phyloP scores from a whole-genome alignment of 2,329 filamentous ascomycete species.

The Aureobasidium sp. region DNA sequence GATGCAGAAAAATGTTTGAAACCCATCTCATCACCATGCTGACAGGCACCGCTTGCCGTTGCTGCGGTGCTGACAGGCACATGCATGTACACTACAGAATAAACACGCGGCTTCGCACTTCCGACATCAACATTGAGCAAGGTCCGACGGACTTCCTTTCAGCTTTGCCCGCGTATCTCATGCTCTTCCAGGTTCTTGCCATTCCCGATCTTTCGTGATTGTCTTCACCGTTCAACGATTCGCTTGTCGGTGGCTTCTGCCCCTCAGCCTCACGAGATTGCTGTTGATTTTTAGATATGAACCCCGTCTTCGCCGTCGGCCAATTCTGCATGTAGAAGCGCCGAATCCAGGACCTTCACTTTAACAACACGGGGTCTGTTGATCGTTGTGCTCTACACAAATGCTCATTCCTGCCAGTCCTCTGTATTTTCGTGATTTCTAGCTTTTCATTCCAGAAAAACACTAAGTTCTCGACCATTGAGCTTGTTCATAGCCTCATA shows the following conservation, averaged over 20 bases:
- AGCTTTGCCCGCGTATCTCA: not conserved
- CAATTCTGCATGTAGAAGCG: not conserved
- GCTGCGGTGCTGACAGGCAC: slow-evolving; percentile 7
- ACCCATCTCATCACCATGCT: not conserved
- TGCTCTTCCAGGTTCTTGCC: not conserved
- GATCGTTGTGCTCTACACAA: not conserved
- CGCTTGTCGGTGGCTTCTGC: not conserved
- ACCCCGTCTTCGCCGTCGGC: not conserved
- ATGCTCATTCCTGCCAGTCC: not conserved
- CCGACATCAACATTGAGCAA: not conserved
- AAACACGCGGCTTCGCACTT: not conserved
- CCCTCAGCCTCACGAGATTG: not conserved
- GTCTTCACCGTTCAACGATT: not conserved
- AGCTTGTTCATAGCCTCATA: slow-evolving; percentile 2
- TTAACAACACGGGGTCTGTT: not conserved
- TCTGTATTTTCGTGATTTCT: not conserved
- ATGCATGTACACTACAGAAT: not conserved
- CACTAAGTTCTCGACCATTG: not conserved
- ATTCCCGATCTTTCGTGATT: not conserved
- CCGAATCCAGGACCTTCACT: not conserved
- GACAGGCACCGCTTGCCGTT: slow-evolving; percentile 6
- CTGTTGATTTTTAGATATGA: not conserved
- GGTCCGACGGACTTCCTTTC: not conserved
- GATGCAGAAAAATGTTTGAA: not conserved
- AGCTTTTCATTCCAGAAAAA: slow-evolving; percentile 1